Evolutionary conservation across 2,329 filamentous ascomycete species (phyloP), one percentile per base, ranked within the genome.

Genomic region (Teratosphaeria gauchensis): DNA sequence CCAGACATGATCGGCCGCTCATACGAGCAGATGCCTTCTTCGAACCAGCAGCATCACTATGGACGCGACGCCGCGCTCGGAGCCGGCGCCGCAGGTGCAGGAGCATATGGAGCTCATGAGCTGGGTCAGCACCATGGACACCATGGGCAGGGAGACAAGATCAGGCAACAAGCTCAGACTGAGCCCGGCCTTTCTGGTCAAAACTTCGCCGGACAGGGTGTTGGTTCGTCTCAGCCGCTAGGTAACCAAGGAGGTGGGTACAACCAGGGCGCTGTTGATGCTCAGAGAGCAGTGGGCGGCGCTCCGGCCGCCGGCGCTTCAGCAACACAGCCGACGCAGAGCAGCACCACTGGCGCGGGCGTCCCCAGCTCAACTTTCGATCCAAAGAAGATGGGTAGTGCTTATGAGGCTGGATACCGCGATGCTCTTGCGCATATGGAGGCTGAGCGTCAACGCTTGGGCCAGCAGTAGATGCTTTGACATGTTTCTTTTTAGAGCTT

Each of bases 281-380:
- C 42, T 19, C 42, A 24, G 21, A 48, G 42, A 8, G 5, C 42
- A 8, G 42, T 48, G 42, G n/a, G n/a, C 7, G n/a, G 42, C n/a
- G 42, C n/a, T 2, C 19, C 42, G 6, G 42, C 6, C 19, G 19
- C 8, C 7, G 42, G 42, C 42, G 19, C 16, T n/a, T 19, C 42
- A 16, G 19, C n/a, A 16, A 48, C 19, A 21, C 54, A 46, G 67
- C 73, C 54, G 68, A 74, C 52, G 64, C 68, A 16, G 65, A 64
- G 1, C 62, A 72, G 19, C 5, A 62, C 58, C 16, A 28, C 48
- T n/a, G 9, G 42, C n/a, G 14, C 35, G 35, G 14, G 12, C 4
- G 35, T 42, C 1, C 35, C 35, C 4, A 42, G 35, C 35, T 42
- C 35, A 42, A 11, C 35, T 5, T 48, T 48, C 42, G 42, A 48